Conservation (phyloP, 495 filamentous ascomycete species). For the Penicillium cinerascens region DNA sequence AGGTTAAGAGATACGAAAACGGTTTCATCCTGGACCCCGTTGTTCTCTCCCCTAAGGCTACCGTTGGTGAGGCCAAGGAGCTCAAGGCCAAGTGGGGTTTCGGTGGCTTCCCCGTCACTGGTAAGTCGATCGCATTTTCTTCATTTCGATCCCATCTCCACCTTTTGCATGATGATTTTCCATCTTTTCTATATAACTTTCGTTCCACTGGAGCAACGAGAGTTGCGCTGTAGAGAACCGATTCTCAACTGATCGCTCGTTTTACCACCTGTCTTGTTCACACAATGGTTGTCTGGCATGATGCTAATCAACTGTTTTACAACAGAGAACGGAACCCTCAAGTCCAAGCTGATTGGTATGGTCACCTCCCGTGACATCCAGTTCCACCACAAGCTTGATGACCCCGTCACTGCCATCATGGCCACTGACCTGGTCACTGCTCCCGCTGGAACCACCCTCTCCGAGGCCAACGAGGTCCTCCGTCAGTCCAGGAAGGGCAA, state of each 20-base stretch:
- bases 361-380: constrained; percentile 97
- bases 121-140: constrained; percentile 54
- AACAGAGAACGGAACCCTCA: constrained; percentile 84
- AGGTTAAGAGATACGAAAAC: constrained; percentile 99
- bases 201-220: constrained; percentile 94
- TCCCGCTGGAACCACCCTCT: constrained; percentile 73
- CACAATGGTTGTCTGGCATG: constrained; percentile 29
- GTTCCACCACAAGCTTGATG: constrained; percentile 69
- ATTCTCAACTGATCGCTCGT: constrained; percentile 40
- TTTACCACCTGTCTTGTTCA: constrained; percentile 7
- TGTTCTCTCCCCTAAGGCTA: constrained; percentile 81
- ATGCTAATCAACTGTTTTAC: constrained; percentile 22
- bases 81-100: constrained; percentile 98
- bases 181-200: constrained; percentile 88
- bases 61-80: constrained; percentile 85
- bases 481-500: constrained; percentile 98
- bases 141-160: constrained; percentile 10
- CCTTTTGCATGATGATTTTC: constrained; percentile 66
- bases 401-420: constrained; percentile 88
- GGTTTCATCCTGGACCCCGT: constrained; percentile 97
- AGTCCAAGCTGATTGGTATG: constrained; percentile 93
- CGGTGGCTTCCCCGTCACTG: constrained; percentile 97
- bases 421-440: constrained; percentile 93
- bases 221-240: constrained; percentile 77
- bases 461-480: constrained; percentile 90